These are phyloP conservation scores for Biancaea sappan DNA, from an alignment of 306 rosid species.

Conservation along the genomic window DNA sequence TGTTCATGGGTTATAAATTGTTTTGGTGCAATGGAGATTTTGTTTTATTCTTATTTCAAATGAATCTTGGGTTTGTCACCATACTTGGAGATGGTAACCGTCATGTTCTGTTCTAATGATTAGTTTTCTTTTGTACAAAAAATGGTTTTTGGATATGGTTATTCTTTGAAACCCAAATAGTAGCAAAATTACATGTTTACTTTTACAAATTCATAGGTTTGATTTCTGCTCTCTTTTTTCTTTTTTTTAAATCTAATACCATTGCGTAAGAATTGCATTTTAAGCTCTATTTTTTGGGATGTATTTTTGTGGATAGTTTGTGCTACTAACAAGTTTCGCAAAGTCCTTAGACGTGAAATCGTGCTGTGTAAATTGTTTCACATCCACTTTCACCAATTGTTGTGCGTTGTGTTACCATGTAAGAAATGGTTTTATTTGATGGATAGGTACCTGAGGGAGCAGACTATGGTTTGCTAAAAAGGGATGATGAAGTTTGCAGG, in stretches of 20 bases:
- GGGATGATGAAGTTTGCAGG: constrained; percentile 71
- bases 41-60: background rate
- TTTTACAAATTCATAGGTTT: background rate
- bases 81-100: background rate
- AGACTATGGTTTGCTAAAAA: constrained; percentile 45
- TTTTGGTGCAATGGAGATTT: background rate
- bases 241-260: background rate
- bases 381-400: background rate
- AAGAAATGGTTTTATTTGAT: constrained; percentile 36
- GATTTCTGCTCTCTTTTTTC: background rate
- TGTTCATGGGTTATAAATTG: background rate
- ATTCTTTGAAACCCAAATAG: background rate
- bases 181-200: background rate
- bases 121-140: background rate
- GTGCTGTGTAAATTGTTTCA: background rate
- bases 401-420: background rate
- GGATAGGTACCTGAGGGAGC: constrained; percentile 44
- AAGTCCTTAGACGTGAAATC: background rate
- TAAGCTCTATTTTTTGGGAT: background rate
- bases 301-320: background rate
- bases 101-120: background rate
- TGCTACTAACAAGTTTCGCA: background rate
- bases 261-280: background rate
- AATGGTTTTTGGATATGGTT: too few relatives aligned
- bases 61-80: background rate